These are phyloP conservation scores for Gossypium trilobum DNA, from an alignment of 441 rosid species.

Conservation along the genomic window DNA sequence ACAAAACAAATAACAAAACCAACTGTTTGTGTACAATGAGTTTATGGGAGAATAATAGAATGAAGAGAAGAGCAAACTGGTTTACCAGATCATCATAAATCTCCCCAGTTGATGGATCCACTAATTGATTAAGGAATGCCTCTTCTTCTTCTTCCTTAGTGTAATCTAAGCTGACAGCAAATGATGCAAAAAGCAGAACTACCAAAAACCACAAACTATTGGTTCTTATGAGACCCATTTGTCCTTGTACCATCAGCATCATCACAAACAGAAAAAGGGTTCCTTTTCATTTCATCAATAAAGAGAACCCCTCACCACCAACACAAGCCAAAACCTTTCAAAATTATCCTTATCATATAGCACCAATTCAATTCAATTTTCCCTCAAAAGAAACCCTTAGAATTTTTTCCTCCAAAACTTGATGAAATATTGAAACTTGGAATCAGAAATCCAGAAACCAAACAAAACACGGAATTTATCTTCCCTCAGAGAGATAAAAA, in stretches of 20 bases:
- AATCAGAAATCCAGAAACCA: slow-evolving; percentile 17
- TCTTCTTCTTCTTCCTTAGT: slow-evolving; percentile 30
- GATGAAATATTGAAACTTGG: slow-evolving; percentile 26
- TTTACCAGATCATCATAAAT: slow-evolving; percentile 47
- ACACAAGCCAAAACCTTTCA: slow-evolving; percentile 24
- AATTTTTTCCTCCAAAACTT: slow-evolving; percentile 16
- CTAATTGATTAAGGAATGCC: slow-evolving; percentile 28
- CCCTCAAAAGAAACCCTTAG: not conserved
- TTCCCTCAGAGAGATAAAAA: slow-evolving; percentile 15
- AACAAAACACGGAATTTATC: slow-evolving; percentile 29
- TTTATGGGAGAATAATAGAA: not conserved
- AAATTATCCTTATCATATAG: slow-evolving; percentile 12
- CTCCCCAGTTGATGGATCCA: slow-evolving; percentile 42
- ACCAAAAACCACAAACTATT: slow-evolving; percentile 33
- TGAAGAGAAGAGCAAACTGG: not conserved
- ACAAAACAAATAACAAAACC: not conserved
- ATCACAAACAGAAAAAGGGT: slow-evolving; percentile 19
- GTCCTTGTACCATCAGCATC: slow-evolving; percentile 34
- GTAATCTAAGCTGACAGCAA: slow-evolving; percentile 31
- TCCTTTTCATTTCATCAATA: slow-evolving; percentile 49
- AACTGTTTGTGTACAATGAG: not conserved
- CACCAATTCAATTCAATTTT: slow-evolving; percentile 13
- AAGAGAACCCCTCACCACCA: slow-evolving; percentile 24
- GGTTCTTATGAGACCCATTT: slow-evolving; percentile 37
- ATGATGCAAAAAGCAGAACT: slow-evolving; percentile 45